Evolutionary conservation across 306 rosid genomes (phyloP).

Genomic region (Vicia faba): DNA sequence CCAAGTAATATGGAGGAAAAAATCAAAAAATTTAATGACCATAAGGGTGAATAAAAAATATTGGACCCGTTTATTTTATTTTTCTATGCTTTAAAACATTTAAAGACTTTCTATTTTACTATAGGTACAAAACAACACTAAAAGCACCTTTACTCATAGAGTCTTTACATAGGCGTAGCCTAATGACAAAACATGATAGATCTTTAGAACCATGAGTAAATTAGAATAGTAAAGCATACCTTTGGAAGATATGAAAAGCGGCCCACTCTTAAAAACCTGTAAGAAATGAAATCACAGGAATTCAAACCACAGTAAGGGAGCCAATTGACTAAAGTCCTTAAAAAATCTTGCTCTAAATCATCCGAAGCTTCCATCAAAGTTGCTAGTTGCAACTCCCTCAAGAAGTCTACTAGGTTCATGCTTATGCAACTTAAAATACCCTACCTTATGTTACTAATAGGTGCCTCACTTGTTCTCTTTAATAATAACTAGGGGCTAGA

Average conservation of each 20-base stretch:
- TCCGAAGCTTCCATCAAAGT: not conserved
- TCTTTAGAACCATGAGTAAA: constrained; percentile 3
- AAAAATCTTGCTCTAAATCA: not conserved
- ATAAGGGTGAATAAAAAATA: not conserved
- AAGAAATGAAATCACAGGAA: constrained; percentile 39
- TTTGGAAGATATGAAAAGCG: constrained; percentile 89
- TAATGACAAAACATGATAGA: constrained; percentile 4
- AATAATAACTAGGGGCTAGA: not conserved
- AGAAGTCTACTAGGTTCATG: constrained; percentile 1
- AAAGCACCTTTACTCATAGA: not conserved
- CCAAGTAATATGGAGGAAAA: not conserved
- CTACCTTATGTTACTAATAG: not conserved
- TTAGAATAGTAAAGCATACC: constrained; percentile 55
- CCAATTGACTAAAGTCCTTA: constrained; percentile 17
- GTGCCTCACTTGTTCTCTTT: not conserved
- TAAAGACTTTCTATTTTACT: constrained; percentile 5
- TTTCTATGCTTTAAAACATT: not conserved
- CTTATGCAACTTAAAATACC: not conserved
- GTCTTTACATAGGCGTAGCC: constrained; percentile 11
- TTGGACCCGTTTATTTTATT: not conserved
- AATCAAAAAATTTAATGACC: not conserved
- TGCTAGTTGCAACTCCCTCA: not conserved
- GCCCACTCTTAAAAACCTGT: constrained; percentile 94
- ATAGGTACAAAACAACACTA: constrained; percentile 3
- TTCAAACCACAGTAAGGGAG: constrained; percentile 18